A percentile compares a stretch with the other conserved stretches of the same genome.
These are phyloP conservation scores for Fusarium neocosmosporiellum DNA, from an alignment of 2,329 filamentous ascomycete species.

Conservation along the genomic window DNA sequence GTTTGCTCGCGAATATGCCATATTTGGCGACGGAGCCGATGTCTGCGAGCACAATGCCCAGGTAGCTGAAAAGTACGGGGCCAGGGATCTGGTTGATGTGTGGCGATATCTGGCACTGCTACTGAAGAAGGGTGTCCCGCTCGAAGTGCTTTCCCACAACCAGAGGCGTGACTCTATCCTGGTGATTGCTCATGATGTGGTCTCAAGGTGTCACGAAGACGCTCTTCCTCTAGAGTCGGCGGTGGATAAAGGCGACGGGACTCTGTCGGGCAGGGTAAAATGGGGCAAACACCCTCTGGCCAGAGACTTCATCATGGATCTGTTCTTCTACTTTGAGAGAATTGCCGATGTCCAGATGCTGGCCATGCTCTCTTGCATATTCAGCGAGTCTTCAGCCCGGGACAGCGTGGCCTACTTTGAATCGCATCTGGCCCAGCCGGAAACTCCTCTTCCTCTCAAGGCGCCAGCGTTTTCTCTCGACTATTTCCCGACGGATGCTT, in stretches of 20 bases:
- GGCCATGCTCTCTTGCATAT: conserved; percentile 77
- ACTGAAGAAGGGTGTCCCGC: conserved; percentile 79
- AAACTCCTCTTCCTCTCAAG: conserved; percentile 73
- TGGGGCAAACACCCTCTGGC: conserved; percentile 76
- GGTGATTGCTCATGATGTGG: conserved; percentile 74
- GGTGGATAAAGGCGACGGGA: conserved; percentile 24
- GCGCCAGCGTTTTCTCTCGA: conserved; percentile 74
- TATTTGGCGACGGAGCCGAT: conserved; percentile 84
- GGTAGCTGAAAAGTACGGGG: conserved; percentile 78
- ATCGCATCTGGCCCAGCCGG: conserved; percentile 65
- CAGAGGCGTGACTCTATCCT: conserved; percentile 70
- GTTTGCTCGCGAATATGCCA: conserved; percentile 82
- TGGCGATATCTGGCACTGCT: conserved; percentile 87
- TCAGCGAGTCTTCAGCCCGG: conserved; percentile 68
- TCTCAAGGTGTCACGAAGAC: conserved; percentile 51
- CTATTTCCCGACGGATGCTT: conserved; percentile 71
- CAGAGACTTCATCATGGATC: conserved; percentile 67
- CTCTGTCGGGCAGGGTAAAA: conserved; percentile 70
- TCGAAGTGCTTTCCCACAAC: conserved; percentile 70
- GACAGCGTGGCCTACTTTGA: conserved; percentile 69
- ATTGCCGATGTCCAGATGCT: conserved; percentile 76
- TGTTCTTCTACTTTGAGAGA: conserved; percentile 73
- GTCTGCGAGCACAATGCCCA: conserved; percentile 87
- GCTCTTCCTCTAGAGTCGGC: conserved; percentile 18
- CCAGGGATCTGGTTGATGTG: conserved; percentile 78